Evolutionary conservation across 2,329 filamentous ascomycete genomes (phyloP), one percentile per base, ranked within the genome.

Genomic region (Fusarium papillatum): DNA sequence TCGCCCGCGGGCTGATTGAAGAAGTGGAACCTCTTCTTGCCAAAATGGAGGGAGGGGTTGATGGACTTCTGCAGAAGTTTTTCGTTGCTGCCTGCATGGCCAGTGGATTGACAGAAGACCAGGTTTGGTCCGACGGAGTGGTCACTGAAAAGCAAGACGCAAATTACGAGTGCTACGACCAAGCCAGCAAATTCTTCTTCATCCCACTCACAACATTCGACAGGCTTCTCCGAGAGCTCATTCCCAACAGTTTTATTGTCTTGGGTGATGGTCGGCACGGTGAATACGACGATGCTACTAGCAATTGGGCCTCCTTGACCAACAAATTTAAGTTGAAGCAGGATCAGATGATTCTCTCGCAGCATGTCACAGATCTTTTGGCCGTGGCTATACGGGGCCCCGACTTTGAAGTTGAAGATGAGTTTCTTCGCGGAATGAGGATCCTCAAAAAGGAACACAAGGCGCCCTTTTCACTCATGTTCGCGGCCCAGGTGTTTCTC

Each of bases 401-500:
- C 3, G 43, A 71, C 16, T 85, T 80, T 67, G 81, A 81, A 0
- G 76, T 81, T 7, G 74, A 84, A 50, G 86, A 87, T 63, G 83
- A 84, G 65, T 79, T 86, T 38, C 77, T 83, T 4, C 83, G 83
- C 2, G 83, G 82, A 2, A 76, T 87, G 14, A 75, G 77, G 26
- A 76, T 83, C 46, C 67, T 85, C 22, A 74, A 79, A 34, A 69
- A 78, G 7, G 85, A 82, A 0, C 57, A 69, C 3, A 55, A 81
- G 7, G 65, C 85, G 4, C 77, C 85, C 0, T 81, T 87, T 46
- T 83, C 80, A 69, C 77, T 84, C 11, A 77, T 83, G 2, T 88
- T 87, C 66, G 84, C 84, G 11, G 78, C 81, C 7, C 85, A 87
- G 59, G 68, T 85, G 14, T 85, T 84, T 68, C 82, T 88, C 6